These are phyloP conservation scores for Guyanaporus albipodus DNA, from an alignment of 768 basidiomycete species.

Conservation along the genomic window DNA sequence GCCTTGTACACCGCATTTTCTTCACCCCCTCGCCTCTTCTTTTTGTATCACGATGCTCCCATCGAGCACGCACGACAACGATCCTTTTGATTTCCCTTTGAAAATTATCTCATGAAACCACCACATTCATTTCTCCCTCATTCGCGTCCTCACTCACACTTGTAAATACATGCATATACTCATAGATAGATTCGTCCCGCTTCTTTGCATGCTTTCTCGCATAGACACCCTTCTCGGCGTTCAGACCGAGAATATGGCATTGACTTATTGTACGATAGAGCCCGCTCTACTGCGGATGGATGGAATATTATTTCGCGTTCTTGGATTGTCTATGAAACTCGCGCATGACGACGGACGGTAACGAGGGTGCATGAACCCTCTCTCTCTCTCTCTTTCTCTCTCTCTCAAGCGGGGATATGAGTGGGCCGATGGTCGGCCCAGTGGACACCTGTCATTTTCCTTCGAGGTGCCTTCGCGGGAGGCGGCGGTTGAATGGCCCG, in stretches of 20 bases:
- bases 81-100: slow-evolving; percentile 13
- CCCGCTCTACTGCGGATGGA: slow-evolving; percentile 22
- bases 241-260: slow-evolving; percentile 29
- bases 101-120: slow-evolving; percentile 13
- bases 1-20: slow-evolving; percentile 13
- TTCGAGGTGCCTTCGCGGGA: slow-evolving; percentile 16
- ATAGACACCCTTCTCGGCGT: slow-evolving; percentile 25
- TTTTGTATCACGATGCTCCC: slow-evolving; percentile 13
- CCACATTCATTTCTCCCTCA: slow-evolving; percentile 26
- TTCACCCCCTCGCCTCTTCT: slow-evolving; percentile 1
- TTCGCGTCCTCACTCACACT: slow-evolving; percentile 26
- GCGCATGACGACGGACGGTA: slow-evolving; percentile 15
- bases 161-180: slow-evolving; percentile 38
- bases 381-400: too few species aligned
- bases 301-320: slow-evolving; percentile 31
- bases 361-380: slow-evolving; percentile 4
- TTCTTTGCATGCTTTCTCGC: slow-evolving; percentile 25
- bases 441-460: background rate
- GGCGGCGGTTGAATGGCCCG: background rate
- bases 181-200: slow-evolving; percentile 30
- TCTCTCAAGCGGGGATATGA: too few species aligned
- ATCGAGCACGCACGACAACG: slow-evolving; percentile 20
- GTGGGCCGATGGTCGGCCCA: too few species aligned
- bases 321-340: slow-evolving; percentile 18
- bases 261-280: slow-evolving; percentile 36